phyloP scores from a whole-genome alignment of 2,329 filamentous ascomycete species.

The Fusarium globosum region DNA sequence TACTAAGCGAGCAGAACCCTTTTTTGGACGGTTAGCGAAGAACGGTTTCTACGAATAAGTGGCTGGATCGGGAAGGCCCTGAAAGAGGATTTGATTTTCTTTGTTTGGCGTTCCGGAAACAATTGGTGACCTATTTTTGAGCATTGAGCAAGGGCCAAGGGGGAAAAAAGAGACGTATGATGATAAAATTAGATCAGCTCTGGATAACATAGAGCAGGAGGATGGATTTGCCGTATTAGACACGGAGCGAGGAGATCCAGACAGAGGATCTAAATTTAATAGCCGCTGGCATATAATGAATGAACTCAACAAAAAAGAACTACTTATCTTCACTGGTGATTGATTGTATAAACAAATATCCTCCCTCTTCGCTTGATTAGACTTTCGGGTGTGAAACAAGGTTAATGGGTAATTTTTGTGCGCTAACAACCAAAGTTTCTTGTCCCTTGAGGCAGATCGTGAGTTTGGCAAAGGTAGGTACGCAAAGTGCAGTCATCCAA shows the following conservation, averaged over 20 bases:
- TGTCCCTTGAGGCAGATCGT: slow-evolving; percentile 14
- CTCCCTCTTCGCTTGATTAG: background rate
- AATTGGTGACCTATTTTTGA: slow-evolving; percentile 14
- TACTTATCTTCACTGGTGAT: background rate
- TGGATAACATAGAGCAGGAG: slow-evolving; percentile 32
- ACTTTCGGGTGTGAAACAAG: slow-evolving; percentile 7
- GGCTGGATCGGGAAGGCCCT: background rate
- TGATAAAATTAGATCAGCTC: slow-evolving; percentile 36
- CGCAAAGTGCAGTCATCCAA: background rate
- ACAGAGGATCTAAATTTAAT: slow-evolving; percentile 33
- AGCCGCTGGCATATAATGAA: slow-evolving; percentile 17
- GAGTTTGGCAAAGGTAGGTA: background rate
- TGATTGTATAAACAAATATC: background rate
- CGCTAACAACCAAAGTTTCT: slow-evolving; percentile 5
- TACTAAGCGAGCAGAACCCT: slow-evolving; percentile 57
- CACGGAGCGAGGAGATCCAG: slow-evolving; percentile 16
- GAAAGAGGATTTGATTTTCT: slow-evolving; percentile 22
- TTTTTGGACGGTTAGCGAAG: background rate
- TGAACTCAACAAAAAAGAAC: background rate
- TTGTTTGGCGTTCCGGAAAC: slow-evolving; percentile 37
- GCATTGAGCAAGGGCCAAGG: slow-evolving; percentile 1
- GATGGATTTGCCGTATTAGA: slow-evolving; percentile 21
- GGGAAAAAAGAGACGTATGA: slow-evolving; percentile 16
- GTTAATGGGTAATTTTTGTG: background rate
- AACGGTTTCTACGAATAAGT: background rate